Conservation (phyloP, 768 basidiomycete genomes). For the Suillus alpinus region DNA sequence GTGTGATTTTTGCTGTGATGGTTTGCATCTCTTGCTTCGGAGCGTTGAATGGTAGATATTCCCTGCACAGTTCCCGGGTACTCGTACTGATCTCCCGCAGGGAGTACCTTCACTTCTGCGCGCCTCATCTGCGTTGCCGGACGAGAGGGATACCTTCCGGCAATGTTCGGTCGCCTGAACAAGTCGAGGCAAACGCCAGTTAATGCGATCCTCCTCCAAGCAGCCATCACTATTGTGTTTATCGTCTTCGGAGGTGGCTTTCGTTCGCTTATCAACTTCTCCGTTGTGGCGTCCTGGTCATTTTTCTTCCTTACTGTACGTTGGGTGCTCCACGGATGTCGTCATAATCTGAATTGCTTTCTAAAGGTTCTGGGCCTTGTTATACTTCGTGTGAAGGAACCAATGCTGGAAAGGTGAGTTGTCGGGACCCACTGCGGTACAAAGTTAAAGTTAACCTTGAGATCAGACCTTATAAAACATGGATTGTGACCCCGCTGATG, state of each 20-base stretch:
- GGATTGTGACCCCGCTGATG: slow-evolving; percentile 83
- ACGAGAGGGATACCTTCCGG: slow-evolving; percentile 83
- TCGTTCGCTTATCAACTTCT: slow-evolving; percentile 84
- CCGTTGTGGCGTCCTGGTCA: slow-evolving; percentile 82
- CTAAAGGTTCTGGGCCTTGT: slow-evolving; percentile 81
- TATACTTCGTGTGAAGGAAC: slow-evolving; percentile 87
- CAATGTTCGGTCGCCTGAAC: slow-evolving; percentile 78
- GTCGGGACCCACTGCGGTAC: not conserved
- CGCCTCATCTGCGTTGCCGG: slow-evolving; percentile 88
- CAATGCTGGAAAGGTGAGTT: slow-evolving; percentile 71
- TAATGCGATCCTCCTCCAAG: slow-evolving; percentile 83
- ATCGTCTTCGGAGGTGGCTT: slow-evolving; percentile 89
- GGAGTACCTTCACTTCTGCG: slow-evolving; percentile 72
- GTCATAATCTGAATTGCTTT: not conserved
- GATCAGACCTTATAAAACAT: slow-evolving; percentile 86
- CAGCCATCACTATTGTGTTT: slow-evolving; percentile 69
- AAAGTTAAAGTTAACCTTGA: not conserved
- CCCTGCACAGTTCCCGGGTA: not conserved
- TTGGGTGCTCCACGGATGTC: slow-evolving; percentile 5
- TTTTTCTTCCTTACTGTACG: slow-evolving; percentile 84
- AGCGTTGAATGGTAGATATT: slow-evolving; percentile 75
- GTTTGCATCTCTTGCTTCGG: slow-evolving; percentile 96
- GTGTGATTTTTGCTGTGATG: slow-evolving; percentile 81
- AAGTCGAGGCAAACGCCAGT: slow-evolving; percentile 76
- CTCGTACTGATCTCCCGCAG: slow-evolving; percentile 32